Evolutionary conservation across 2,329 filamentous ascomycete species (phyloP).

Genomic region (Fonsecaea erecta): DNA sequence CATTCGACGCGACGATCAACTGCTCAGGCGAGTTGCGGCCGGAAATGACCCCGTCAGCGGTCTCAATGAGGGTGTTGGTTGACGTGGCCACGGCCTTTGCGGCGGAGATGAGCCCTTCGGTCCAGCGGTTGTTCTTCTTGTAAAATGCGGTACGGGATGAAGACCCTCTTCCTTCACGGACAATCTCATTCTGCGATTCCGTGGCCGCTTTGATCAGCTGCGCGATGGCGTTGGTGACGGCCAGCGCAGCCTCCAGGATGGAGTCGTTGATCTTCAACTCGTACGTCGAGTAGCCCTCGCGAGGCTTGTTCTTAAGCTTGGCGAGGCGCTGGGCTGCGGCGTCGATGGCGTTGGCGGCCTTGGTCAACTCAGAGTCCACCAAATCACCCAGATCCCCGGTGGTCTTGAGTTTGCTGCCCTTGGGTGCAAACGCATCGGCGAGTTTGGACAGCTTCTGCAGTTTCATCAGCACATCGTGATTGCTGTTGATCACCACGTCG

Average conservation of each 20-base stretch:
- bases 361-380: constrained; percentile 87
- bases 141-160: constrained; percentile 93
- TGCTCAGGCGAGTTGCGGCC: constrained; percentile 93
- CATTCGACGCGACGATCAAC: constrained; percentile 95
- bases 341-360: constrained; percentile 93
- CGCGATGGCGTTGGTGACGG: constrained; percentile 91
- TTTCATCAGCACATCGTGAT: constrained; percentile 93
- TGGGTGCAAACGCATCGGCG: constrained; percentile 88
- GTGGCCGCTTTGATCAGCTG: constrained; percentile 95
- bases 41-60: constrained; percentile 91
- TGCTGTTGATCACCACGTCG: constrained; percentile 96
- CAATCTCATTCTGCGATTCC: constrained; percentile 92
- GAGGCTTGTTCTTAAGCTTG: constrained; percentile 94
- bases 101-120: constrained; percentile 93
- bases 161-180: constrained; percentile 85
- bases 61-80: constrained; percentile 96
- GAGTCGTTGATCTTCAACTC: constrained; percentile 95
- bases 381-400: constrained; percentile 81
- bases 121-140: constrained; percentile 99
- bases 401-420: constrained; percentile 77
- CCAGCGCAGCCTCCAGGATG: constrained; percentile 89
- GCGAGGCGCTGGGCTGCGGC: constrained; percentile 86
- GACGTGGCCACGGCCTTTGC: constrained; percentile 93
- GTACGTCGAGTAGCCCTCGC: constrained; percentile 92
- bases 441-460: constrained; percentile 92